Conservation (phyloP, 805 yeast species). For the Sugiyamaella qingdaonensis region DNA sequence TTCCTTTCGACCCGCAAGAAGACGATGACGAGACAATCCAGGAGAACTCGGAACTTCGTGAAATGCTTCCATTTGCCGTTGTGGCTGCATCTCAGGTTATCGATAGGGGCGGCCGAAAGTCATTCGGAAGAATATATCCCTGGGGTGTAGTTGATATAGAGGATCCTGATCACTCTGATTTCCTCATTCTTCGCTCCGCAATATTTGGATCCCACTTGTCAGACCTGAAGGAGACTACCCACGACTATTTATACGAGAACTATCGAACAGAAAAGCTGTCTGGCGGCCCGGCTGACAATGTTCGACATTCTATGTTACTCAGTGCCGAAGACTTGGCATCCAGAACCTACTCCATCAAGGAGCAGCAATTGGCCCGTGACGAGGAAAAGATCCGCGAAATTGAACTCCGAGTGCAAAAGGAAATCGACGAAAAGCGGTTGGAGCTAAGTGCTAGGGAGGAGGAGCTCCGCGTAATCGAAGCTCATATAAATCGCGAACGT, state of each 20-base stretch:
- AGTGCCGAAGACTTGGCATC: conserved; percentile 38
- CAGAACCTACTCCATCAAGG: conserved; percentile 37
- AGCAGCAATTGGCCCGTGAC: conserved; percentile 40
- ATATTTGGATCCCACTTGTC: conserved; percentile 71
- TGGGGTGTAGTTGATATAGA: conserved; percentile 55
- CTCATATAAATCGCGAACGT: conserved; percentile 22
- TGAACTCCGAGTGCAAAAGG: conserved; percentile 36
- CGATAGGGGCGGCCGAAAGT: conserved; percentile 30
- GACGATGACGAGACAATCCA: conserved; percentile 40
- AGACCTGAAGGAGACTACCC: conserved; percentile 77
- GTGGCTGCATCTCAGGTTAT: conserved; percentile 27
- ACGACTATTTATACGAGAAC: conserved; percentile 68
- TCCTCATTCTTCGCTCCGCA: conserved; percentile 50
- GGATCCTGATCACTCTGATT: conserved; percentile 33
- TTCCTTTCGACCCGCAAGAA: conserved; percentile 61
- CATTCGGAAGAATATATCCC: conserved; percentile 50
- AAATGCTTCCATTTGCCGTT: conserved; percentile 57
- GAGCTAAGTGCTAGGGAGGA: conserved; percentile 37
- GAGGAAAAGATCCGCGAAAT: conserved; percentile 36
- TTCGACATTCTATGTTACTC: conserved; percentile 26
- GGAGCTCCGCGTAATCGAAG: conserved; percentile 36
- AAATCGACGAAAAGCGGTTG: conserved; percentile 35
- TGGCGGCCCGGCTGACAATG: conserved; percentile 11
- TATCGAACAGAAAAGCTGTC: conserved; percentile 63
- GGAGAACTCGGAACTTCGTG: conserved; percentile 37